Base-by-base conservation (phyloP, 78 protist genomes). In the Protostelium mycophagum region DNA sequence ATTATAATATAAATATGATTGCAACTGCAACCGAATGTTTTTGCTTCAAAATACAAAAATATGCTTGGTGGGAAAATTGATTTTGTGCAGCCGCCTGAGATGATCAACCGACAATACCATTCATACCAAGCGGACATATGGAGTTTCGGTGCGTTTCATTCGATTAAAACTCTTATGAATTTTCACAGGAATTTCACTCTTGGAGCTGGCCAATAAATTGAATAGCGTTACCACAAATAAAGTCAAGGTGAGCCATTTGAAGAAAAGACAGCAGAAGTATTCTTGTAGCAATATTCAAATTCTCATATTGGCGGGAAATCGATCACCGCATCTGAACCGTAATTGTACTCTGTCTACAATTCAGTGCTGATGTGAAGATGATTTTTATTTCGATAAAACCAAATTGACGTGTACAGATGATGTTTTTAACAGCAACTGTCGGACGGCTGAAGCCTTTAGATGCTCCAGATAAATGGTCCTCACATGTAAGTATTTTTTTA, bases 391-490 rank as follows among this genome's bases (percentile, higher is more conserved):
- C n/a, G n/a, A n/a, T n/a, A n/a, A n/a, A n/a, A n/a, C n/a, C n/a
- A n/a, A n/a, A n/a, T 16, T 85, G 63, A 37, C 90, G 93, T 23
- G 34, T 88, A n/a, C 73, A 87, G 84, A 90, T 91, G 29, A 90
- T 93, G 95, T 93, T 93, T 90, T 86, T 88, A 87, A 91, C 91
- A 0, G 95, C 90, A n/a, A 87, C 93, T 1, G 95, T 89, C n/a
- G 95, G 94, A 87, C 63, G 89, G 28, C 84, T 86, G 87, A 90
- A 92, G 34, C 94, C 94, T 10, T 93, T 90, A n/a, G 92, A 93
- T 36, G 90, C 89, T 38, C 90, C 93, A 1, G 84, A 83, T 31
- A 36, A 63, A 25, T 90, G 95, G 92, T 38, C 89, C 31, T 91
- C 90, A 36, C 28, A 1, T n/a, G n/a, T n/a, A n/a, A n/a, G n/a